These are phyloP conservation scores for Pestalotiopsis sp. DNA, from an alignment of 2,329 filamentous ascomycete species.

Conservation along the genomic window DNA sequence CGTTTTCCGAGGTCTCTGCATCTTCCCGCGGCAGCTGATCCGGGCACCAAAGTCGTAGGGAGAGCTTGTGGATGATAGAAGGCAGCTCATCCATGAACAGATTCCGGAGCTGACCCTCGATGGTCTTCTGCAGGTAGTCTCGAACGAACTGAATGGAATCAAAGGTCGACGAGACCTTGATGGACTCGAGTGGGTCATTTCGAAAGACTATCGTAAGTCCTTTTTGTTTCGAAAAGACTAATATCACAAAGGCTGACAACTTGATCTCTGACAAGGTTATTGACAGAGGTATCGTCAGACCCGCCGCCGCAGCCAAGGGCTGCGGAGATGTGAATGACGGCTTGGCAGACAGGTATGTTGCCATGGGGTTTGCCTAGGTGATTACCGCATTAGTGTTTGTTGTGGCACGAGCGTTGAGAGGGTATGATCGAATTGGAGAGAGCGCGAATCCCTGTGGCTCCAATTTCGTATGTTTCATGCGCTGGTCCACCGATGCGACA, in stretches of 20 bases:
- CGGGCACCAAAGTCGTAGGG: conserved; percentile 85
- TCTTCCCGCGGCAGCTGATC: conserved; percentile 76
- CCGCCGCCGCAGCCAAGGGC: conserved; percentile 86
- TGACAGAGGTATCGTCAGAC: conserved; percentile 94
- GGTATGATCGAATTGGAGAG: conserved; percentile 15
- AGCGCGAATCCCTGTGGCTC: conserved; percentile 33
- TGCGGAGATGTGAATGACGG: conserved; percentile 91
- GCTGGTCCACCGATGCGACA: conserved; percentile 34
- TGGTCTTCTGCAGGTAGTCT: conserved; percentile 94
- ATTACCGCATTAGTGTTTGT: conserved; percentile 48
- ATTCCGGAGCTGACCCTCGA: conserved; percentile 88
- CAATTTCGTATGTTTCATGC: conserved; percentile 33
- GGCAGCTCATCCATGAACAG: conserved; percentile 98
- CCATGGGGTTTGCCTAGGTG: conserved; percentile 84
- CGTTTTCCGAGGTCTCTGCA: conserved; percentile 53
- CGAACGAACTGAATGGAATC: conserved; percentile 98
- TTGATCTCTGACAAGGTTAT: conserved; percentile 96
- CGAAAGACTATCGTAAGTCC: conserved; percentile 95
- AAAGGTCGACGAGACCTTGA: conserved; percentile 98
- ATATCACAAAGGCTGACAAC: conserved; percentile 92
- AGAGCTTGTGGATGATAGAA: conserved; percentile 92
- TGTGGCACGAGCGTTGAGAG: conserved; percentile 33
- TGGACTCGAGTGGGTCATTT: conserved; percentile 95
- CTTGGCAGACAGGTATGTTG: conserved; percentile 91
- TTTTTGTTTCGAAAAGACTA: conserved; percentile 97